Evolutionary conservation across 169 alveolate species (phyloP), one percentile per base, ranked within the genome.

Genomic region (Perkinsus olseni): DNA sequence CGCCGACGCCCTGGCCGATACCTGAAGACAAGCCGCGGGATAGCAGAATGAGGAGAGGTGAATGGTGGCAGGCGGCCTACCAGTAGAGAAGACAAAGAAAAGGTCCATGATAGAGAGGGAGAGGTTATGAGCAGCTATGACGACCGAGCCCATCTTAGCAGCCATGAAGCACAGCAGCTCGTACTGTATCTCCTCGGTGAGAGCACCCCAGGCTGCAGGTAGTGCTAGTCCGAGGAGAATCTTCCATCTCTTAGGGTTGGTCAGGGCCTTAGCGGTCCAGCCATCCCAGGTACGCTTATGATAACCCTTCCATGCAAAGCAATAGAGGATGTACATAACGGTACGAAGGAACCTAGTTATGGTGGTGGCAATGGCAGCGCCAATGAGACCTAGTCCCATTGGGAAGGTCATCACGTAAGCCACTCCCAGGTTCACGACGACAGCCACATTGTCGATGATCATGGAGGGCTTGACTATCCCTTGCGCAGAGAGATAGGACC

Each of bases 191-290:
- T 62, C 82, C 34, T 62, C 82, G 13, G 82, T 62, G 34, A 62
- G 82, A 62, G 82, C 82, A 28, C 82, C 82, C 82, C 82, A 62
- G 28, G 82, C 82, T 21, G 82, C 82, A 21, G 82, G 82, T 62
- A 62, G 34, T 28, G 82, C 82, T 62, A 62, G 82, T 21, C 82
- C 82, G 1, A 62, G 82, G 34, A 62, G 82, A 1, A 62, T 62
- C 82, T 62, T 62, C 82, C 82, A 62, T 62, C 82, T 62, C 82
- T 62, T 62, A 4, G 82, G 82, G 82, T 62, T 62, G 82, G 82
- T 62, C 4, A 62, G 37, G 17, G 82, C 31, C 34, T 62, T 62
- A 24, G 82, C 82, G 10, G 82, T 62, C 82, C 82, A 62, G 17
- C 82, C 82, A 24, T 62, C 34, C 82, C 82, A 62, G 31, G 82